Conservation (phyloP, 345 rosid genomes). For the Turnera subulata region DNA sequence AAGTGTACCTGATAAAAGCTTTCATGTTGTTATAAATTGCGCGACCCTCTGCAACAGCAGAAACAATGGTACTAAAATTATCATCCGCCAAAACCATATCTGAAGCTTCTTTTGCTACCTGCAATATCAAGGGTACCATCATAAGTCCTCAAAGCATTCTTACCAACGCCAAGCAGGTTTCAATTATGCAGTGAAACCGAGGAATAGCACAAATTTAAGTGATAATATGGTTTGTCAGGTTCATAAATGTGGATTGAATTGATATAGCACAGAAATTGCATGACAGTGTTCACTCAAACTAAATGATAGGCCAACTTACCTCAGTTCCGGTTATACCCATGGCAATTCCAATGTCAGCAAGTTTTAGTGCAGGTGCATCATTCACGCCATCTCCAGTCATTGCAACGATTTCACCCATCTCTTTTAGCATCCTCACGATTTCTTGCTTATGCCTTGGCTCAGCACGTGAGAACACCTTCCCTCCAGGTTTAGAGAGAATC, state of each 20-base stretch:
- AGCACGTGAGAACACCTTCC: constrained; percentile 82
- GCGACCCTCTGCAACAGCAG: constrained; percentile 88
- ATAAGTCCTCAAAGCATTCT: background rate
- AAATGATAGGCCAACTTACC: constrained; percentile 32
- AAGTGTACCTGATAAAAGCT: constrained; percentile 75
- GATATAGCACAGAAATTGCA: no score
- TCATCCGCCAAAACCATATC: constrained; percentile 97
- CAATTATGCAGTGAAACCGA: no score
- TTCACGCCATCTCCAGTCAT: constrained; percentile 99
- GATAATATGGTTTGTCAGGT: no score
- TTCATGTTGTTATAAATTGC: constrained; percentile 89
- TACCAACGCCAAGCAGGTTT: background rate
- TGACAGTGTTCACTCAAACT: background rate
- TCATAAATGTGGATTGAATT: no score
- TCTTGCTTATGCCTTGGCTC: constrained; percentile 95
- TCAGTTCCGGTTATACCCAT: constrained; percentile 99
- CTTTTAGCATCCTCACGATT: constrained; percentile 78
- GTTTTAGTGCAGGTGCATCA: constrained; percentile 96
- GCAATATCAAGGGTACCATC: constrained; percentile 8
- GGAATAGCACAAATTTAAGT: no score
- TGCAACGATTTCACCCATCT: constrained; percentile 89
- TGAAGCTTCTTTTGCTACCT: constrained; percentile 98
- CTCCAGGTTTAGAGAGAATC: constrained; percentile 63
- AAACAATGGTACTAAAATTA: constrained; percentile 78
- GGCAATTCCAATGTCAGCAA: constrained; percentile 90